phyloP scores from a whole-genome alignment of 1,284 basidiomycete genomes.

The Ceratobasidium sp. region DNA sequence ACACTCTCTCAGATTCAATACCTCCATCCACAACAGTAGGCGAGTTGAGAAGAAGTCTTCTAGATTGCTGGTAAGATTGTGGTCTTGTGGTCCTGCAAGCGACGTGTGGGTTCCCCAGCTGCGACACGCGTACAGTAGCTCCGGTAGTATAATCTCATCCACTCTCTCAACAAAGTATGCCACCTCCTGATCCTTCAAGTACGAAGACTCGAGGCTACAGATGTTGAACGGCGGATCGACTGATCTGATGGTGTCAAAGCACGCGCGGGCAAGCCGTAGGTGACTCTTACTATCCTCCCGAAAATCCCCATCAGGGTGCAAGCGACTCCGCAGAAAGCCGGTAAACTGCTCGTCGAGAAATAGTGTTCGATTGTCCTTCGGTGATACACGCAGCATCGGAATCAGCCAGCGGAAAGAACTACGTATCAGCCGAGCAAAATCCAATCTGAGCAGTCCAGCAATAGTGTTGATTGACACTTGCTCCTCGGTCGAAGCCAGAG shows the following conservation, averaged over 20 bases:
- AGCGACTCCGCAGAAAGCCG: not conserved
- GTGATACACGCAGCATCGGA: not conserved
- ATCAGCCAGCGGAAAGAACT: not conserved
- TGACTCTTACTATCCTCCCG: not conserved
- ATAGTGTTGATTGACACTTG: not conserved
- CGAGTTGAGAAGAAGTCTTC: constrained; percentile 17
- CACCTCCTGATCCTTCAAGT: not conserved
- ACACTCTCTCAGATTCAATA: not conserved
- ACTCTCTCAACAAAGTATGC: not conserved
- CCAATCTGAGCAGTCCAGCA: not conserved
- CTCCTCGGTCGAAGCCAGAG: not conserved
- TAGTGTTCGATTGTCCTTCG: not conserved
- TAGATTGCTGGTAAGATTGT: not conserved
- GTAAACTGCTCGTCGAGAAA: not conserved
- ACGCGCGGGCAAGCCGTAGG: not conserved
- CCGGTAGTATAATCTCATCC: not conserved
- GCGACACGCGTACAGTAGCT: constrained; percentile 16
- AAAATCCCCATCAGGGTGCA: not conserved
- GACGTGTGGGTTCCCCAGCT: constrained; percentile 6
- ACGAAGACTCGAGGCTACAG: constrained; percentile 25
- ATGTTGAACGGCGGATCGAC: constrained; percentile 12
- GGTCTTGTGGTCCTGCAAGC: not conserved
- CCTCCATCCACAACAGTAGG: constrained; percentile 36
- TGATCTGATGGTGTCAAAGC: not conserved
- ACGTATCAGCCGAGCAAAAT: not conserved